Base-by-base conservation (phyloP, 495 filamentous ascomycete genomes). In the Lepidopterella palustris region DNA sequence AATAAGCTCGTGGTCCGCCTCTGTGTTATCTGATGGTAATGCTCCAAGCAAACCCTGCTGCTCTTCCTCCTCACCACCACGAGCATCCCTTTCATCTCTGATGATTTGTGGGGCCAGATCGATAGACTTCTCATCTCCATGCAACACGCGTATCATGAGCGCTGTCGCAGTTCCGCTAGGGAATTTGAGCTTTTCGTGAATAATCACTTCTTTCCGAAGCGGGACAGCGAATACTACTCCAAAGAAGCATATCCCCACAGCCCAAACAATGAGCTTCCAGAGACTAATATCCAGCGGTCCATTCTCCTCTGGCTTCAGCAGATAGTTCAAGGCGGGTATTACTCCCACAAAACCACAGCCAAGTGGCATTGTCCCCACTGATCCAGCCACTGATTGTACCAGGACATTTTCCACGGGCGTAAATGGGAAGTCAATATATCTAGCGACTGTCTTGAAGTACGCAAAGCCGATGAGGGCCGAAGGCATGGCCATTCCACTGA, bases 141-240 rank as follows among this genome's bases (percentile, higher is more conserved):
- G 92, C 47, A 95, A 74, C 3, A 97, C 90, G 15, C 83, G 79
- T 60, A 97, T 95, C 80, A 97, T 87, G 52, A 97, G 78, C 0
- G 93, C 93, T 13, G 93, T 97, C 55, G 93, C 95, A 21, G 95
- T 97, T 3, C 93, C 93, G 63, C 86, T 92, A 0, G 93, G 93
- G 68, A 99, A 99, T 62, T 87, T 91, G 53, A 99, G 72, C 70
- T 90, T 87, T 76, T 99, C 93, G 61, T 86, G 73, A 24, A 97
- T 87, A 50, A 99, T 90, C 20, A 97, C 92, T 75, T 97, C 89
- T 60, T 83, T 87, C 54, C 92, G 74, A 55, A 87, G 68, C 0
- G 93, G 93, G 0, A 97, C 93, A 0, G 91, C 93, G 76, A 98
- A 96, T 3, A 97, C 87, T 0, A 97, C 93, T 0, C 93, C 93